Evolutionary conservation across 305 asterid genomes (phyloP).

Genomic region (Andrographis paniculata): DNA sequence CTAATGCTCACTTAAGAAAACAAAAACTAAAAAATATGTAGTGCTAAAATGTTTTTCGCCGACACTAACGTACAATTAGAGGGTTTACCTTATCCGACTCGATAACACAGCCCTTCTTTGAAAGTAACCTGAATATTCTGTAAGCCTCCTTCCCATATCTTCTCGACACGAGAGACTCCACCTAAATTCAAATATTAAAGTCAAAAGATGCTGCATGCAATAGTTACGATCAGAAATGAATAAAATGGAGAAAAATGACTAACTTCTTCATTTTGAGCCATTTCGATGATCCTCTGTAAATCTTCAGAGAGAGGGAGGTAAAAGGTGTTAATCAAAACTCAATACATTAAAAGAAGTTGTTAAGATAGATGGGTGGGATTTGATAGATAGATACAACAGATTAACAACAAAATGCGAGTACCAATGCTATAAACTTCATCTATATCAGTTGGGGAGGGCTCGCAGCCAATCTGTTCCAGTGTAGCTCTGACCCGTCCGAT

Average conservation of each 20-base stretch:
- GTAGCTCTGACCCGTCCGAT: constrained; percentile 48
- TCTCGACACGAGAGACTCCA: constrained; percentile 68
- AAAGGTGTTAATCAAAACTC: constrained; percentile 10
- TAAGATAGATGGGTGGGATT: constrained; percentile 3
- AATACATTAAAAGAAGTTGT: constrained; percentile 1
- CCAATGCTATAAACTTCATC: constrained; percentile 67
- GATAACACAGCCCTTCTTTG: constrained; percentile 38
- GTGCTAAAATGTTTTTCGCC: not conserved
- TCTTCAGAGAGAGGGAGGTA: constrained; percentile 37
- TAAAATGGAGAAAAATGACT: constrained; percentile 15
- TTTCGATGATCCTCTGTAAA: constrained; percentile 55
- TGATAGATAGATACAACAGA: constrained; percentile 7
- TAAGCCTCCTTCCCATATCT: constrained; percentile 82
- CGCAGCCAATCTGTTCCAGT: constrained; percentile 64
- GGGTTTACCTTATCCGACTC: constrained; percentile 71
- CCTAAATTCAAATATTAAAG: constrained; percentile 35
- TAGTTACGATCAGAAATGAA: constrained; percentile 10
- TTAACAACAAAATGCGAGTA: constrained; percentile 26
- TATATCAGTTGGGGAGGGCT: constrained; percentile 27
- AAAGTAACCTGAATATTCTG: constrained; percentile 70
- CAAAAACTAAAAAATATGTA: not conserved
- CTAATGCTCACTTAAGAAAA: no score
- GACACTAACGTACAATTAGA: constrained; percentile 2
- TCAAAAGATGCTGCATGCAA: constrained; percentile 12
- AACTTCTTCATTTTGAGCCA: constrained; percentile 82